Evolutionary conservation across 2,329 filamentous ascomycete genomes (phyloP).

Genomic region (Cordyceps cateniannulata): DNA sequence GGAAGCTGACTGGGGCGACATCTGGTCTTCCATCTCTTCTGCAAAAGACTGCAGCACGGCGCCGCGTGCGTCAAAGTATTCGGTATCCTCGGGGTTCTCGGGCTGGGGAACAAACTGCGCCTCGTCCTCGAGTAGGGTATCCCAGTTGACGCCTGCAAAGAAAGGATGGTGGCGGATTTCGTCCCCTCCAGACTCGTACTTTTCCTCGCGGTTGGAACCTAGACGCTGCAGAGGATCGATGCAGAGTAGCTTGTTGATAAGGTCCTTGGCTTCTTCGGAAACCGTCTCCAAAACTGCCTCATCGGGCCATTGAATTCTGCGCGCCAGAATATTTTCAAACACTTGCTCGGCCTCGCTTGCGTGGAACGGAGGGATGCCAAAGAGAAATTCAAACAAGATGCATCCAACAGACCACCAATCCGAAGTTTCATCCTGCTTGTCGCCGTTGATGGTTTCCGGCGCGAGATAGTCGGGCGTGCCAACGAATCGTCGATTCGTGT

Average conservation of each 20-base stretch:
- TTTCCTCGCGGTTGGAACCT: conserved; percentile 79
- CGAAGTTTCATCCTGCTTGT: conserved; percentile 93
- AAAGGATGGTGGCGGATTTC: conserved; percentile 87
- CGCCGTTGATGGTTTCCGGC: conserved; percentile 91
- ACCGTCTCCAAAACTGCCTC: conserved; percentile 66
- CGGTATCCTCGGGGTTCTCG: conserved; percentile 93
- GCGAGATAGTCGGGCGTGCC: conserved; percentile 96
- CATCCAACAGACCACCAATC: conserved; percentile 99
- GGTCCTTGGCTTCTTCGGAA: conserved; percentile 82
- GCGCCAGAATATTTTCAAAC: conserved; percentile 90
- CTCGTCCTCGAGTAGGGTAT: conserved; percentile 85
- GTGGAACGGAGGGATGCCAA: conserved; percentile 89
- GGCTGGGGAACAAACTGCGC: conserved; percentile 90
- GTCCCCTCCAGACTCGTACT: conserved; percentile 74
- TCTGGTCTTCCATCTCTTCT: conserved; percentile 88
- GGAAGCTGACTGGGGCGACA: conserved; percentile 64
- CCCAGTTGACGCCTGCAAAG: conserved; percentile 86
- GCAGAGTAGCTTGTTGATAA: conserved; percentile 89
- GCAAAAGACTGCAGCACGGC: conserved; percentile 88
- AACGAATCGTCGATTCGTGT: conserved; percentile 87
- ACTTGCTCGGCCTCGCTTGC: conserved; percentile 84
- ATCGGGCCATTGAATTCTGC: conserved; percentile 88
- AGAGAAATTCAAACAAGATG: conserved; percentile 94
- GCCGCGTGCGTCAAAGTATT: conserved; percentile 91
- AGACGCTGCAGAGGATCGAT: conserved; percentile 75